These are phyloP conservation scores for Colletotrichum sojae DNA, from an alignment of 2,329 filamentous ascomycete species.

Conservation along the genomic window DNA sequence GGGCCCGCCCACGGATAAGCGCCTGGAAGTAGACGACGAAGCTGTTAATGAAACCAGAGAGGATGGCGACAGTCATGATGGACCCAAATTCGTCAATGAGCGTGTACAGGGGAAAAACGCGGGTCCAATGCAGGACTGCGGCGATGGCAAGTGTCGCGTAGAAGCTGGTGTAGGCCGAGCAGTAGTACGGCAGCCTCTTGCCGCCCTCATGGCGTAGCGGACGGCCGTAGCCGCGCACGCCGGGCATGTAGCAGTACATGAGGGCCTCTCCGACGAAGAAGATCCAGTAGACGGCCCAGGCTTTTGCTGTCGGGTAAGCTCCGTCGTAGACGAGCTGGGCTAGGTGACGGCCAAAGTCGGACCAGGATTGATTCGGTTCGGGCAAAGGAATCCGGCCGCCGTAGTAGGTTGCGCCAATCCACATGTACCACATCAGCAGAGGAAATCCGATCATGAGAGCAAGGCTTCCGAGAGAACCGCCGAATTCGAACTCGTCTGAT, in stretches of 20 bases:
- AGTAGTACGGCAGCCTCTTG: constrained; percentile 87
- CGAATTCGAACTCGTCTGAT: constrained; percentile 78
- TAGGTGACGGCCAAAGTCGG: constrained; percentile 81
- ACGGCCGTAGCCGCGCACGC: constrained; percentile 83
- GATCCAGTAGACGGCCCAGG: constrained; percentile 88
- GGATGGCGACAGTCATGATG: constrained; percentile 85
- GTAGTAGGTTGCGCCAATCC: constrained; percentile 95
- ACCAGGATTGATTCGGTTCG: constrained; percentile 73
- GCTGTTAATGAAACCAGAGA: constrained; percentile 82
- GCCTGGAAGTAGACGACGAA: constrained; percentile 84
- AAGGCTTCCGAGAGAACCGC: constrained; percentile 83
- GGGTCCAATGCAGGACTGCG: constrained; percentile 76
- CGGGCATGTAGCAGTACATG: constrained; percentile 82
- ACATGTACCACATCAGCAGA: constrained; percentile 99
- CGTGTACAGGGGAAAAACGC: constrained; percentile 84
- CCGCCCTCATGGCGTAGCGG: constrained; percentile 82
- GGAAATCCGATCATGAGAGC: constrained; percentile 95
- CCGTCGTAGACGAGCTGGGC: constrained; percentile 80
- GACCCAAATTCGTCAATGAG: constrained; percentile 90
- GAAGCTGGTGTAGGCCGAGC: constrained; percentile 83
- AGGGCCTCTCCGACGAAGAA: constrained; percentile 83
- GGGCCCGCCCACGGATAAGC: constrained; percentile 68
- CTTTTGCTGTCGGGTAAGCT: constrained; percentile 80
- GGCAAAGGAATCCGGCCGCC: constrained; percentile 84
- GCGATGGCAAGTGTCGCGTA: constrained; percentile 80